A percentile compares a stretch with the other conserved stretches of the same genome.
Evolutionary conservation across 208 protist genomes (phyloP).

Genomic region (Crithidia brevicula): DNA sequence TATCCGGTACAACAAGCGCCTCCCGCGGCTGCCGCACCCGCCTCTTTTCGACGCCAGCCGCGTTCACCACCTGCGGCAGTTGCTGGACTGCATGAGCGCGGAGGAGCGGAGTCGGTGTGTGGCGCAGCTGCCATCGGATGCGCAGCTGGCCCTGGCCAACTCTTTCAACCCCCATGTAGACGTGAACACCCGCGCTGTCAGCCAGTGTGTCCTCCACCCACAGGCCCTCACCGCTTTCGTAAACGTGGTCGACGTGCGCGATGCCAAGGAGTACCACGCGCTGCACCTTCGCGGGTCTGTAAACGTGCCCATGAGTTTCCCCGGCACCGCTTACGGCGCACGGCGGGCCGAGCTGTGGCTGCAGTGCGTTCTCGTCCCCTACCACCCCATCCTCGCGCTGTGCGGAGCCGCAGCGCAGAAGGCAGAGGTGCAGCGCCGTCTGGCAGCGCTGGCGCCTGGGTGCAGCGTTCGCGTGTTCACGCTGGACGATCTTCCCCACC

Average conservation of each 20-base stretch:
- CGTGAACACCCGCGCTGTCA: neutral
- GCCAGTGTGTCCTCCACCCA: too few relatives aligned
- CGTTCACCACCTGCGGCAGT: constrained; percentile 41
- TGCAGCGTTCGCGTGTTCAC: constrained; percentile 39
- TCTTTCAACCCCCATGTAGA: constrained; percentile 23
- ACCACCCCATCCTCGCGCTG: constrained; percentile 61
- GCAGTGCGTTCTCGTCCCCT: constrained; percentile 66
- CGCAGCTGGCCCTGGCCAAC: constrained; percentile 9
- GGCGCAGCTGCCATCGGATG: constrained; percentile 8
- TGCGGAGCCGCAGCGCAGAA: constrained; percentile 36
- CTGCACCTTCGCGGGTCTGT: constrained; percentile 61
- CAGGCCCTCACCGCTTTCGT: constrained; percentile 18
- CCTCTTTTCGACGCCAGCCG: constrained; percentile 55
- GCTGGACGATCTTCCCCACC: constrained; percentile 37
- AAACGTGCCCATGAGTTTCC: constrained; percentile 81
- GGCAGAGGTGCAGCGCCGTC: constrained; percentile 29
- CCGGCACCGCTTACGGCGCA: constrained; percentile 59
- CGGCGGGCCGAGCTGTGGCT: constrained; percentile 86
- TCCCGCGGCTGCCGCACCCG: constrained; percentile 68
- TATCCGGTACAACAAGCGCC: constrained; percentile 34
- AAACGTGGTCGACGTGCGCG: constrained; percentile 66
- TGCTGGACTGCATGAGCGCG: constrained; percentile 6
- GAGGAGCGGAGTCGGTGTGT: constrained; percentile 4
- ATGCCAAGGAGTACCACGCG: constrained; percentile 50
- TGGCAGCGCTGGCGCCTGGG: constrained; percentile 43